These are phyloP conservation scores for Colletotrichum nymphaeae DNA, from an alignment of 2,329 filamentous ascomycete genomes.

Conservation along the genomic window DNA sequence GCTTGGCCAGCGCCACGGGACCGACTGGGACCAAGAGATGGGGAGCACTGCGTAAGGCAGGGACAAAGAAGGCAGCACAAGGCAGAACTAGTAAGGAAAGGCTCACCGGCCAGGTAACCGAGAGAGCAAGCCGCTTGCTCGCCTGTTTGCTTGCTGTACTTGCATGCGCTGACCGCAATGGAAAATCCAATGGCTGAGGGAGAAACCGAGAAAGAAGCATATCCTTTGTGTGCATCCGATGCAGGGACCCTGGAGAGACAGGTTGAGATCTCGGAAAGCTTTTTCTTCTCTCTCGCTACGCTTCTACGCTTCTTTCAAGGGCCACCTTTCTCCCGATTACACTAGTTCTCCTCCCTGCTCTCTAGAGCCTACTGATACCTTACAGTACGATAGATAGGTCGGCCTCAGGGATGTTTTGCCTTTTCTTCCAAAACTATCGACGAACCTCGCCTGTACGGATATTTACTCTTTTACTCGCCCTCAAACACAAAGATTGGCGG, in stretches of 20 bases:
- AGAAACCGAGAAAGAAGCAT: conserved; percentile 12
- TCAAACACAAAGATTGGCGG: neutral
- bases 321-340: neutral
- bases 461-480: neutral
- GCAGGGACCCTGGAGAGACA: conserved; percentile 14
- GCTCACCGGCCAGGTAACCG: conserved; percentile 14
- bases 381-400: neutral
- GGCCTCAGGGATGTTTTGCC: neutral
- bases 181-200: neutral
- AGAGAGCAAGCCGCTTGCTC: neutral
- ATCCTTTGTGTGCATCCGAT: conserved; percentile 15
- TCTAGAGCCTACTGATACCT: neutral
- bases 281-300: conserved; percentile 15
- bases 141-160: neutral
- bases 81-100: neutral
- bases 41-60: neutral
- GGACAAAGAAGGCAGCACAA: conserved; percentile 12
- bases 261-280: neutral
- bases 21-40: conserved; percentile 7
- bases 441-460: neutral
- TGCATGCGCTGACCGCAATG: neutral
- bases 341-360: neutral
- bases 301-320: conserved; percentile 13
- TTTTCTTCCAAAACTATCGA: neutral
- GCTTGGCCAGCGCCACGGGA: conserved; percentile 29